A percentile compares a stretch with the other conserved stretches of the same genome.
These are phyloP conservation scores for Sanguinoderma infundibulare DNA, from an alignment of 1,284 basidiomycete species.

Conservation along the genomic window DNA sequence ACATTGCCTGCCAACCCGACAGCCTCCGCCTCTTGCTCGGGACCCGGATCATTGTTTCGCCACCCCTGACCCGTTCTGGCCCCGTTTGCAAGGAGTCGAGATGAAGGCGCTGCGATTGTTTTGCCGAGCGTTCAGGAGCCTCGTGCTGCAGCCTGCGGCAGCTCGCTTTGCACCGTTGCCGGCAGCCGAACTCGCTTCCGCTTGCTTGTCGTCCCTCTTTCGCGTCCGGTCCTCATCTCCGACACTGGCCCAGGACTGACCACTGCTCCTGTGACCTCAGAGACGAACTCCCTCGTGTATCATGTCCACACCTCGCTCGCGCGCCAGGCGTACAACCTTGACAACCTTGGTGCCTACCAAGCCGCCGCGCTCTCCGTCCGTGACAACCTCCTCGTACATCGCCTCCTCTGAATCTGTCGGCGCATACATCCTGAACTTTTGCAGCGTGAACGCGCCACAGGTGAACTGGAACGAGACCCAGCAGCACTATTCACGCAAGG, in stretches of 20 bases:
- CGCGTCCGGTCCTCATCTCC: not conserved
- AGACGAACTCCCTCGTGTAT: constrained; percentile 75
- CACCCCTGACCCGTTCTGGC: too few species aligned
- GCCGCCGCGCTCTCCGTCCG: constrained; percentile 74
- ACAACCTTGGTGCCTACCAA: constrained; percentile 75
- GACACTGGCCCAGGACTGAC: too few species aligned
- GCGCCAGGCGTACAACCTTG: constrained; percentile 87
- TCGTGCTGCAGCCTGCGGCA: too few species aligned
- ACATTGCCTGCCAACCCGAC: too few species aligned
- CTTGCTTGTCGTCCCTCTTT: constrained; percentile 2
- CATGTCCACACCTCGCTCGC: constrained; percentile 89
- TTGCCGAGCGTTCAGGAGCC: constrained; percentile 21
- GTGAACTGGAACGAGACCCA: constrained; percentile 84
- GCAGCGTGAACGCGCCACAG: constrained; percentile 36
- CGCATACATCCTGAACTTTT: not conserved
- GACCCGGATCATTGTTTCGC: too few species aligned
- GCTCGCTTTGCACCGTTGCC: not conserved
- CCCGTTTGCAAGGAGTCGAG: too few species aligned
- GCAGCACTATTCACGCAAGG: constrained; percentile 67
- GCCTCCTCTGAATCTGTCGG: not conserved
- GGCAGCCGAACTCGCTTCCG: constrained; percentile 1
- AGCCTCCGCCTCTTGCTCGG: too few species aligned
- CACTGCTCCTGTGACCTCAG: constrained; percentile 38
- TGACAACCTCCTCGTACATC: constrained; percentile 79
- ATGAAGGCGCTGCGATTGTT: not conserved